These are phyloP conservation scores for Pharnaceum exiguum DNA, from an alignment of 148 eudicot genomes.

Conservation along the genomic window DNA sequence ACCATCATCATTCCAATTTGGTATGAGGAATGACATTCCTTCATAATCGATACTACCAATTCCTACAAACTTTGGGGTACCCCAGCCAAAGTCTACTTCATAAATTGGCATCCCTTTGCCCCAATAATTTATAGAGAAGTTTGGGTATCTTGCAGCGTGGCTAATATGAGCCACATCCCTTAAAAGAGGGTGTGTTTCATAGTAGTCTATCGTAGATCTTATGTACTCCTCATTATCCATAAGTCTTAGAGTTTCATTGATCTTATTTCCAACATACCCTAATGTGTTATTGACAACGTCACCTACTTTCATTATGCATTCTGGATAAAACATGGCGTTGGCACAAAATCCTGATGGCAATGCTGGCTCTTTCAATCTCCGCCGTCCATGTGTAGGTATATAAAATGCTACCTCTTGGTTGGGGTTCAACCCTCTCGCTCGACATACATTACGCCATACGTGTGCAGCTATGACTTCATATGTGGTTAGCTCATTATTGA, in stretches of 20 bases:
- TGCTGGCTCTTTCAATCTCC: too few species aligned
- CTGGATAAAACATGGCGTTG: too few species aligned
- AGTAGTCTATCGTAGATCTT: slow-evolving; percentile 17
- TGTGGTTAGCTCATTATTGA: too few species aligned
- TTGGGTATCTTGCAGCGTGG: slow-evolving; percentile 18
- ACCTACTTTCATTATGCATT: too few species aligned
- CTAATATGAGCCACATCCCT: slow-evolving; percentile 15
- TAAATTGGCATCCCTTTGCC: slow-evolving; percentile 17
- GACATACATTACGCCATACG: too few species aligned
- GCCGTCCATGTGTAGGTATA: too few species aligned
- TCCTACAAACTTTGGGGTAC: slow-evolving; percentile 20
- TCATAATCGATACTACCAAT: slow-evolving; percentile 19
- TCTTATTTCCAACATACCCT: slow-evolving; percentile 22
- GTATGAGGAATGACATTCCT: slow-evolving; percentile 23
- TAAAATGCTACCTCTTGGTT: too few species aligned
- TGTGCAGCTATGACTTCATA: too few species aligned
- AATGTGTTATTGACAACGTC: slow-evolving; percentile 12
- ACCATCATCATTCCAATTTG: slow-evolving; percentile 22
- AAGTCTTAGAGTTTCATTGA: slow-evolving; percentile 12
- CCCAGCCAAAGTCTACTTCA: slow-evolving; percentile 28
- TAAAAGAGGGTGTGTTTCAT: slow-evolving; percentile 17
- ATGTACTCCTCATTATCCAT: slow-evolving; percentile 18
- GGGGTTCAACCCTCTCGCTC: too few species aligned
- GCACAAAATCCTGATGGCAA: too few species aligned
- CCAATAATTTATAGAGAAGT: slow-evolving; percentile 25